Conservation (phyloP, 176 grass and related monocot species). For the Cenchrus purpureus region DNA sequence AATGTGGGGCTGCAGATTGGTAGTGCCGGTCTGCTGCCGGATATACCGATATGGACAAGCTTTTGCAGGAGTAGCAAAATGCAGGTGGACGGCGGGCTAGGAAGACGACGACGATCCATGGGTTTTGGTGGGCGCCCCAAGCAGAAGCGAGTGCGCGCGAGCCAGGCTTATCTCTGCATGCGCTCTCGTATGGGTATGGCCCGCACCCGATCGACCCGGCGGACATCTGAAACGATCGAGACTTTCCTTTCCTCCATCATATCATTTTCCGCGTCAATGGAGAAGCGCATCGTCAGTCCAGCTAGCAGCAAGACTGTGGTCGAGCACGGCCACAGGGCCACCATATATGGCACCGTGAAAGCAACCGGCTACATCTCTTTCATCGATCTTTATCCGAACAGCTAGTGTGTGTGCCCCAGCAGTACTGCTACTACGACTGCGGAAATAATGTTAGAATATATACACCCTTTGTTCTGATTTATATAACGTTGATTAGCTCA, state of each 20-base stretch:
- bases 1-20: neutral
- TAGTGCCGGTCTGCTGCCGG: neutral
- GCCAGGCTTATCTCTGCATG: too few species aligned
- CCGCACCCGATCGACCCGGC: neutral
- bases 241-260: neutral
- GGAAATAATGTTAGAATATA: too few species aligned
- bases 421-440: too few species aligned
- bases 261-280: slow-evolving; percentile 1
- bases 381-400: neutral
- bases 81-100: neutral
- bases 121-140: neutral
- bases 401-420: too few species aligned
- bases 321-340: too few species aligned
- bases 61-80: neutral
- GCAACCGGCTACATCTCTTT: too few species aligned
- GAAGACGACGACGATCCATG: neutral
- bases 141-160: neutral
- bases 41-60: neutral
- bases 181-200: too few species aligned
- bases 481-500: too few species aligned
- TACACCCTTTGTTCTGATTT: too few species aligned
- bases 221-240: neutral
- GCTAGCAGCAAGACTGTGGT: neutral
- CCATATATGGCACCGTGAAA: neutral
- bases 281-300: neutral